Base-by-base conservation (phyloP, 768 basidiomycete genomes). In the Boletus subparvulus region DNA sequence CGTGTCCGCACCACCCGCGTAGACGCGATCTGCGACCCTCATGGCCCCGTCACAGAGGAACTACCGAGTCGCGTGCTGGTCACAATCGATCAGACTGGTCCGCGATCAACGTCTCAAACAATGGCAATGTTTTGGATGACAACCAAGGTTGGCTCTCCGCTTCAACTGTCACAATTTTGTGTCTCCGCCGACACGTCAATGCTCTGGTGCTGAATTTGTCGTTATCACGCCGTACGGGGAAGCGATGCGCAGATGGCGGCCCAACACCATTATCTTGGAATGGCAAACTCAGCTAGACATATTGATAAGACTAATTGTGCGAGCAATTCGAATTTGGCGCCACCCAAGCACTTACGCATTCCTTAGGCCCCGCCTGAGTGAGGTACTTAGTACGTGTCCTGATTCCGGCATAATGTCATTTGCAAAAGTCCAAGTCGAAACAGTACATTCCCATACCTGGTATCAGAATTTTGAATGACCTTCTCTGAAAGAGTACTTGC, bases 111-210 rank as follows among this genome's bases (percentile, higher is more conserved):
- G 30, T 51, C 32, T 53, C 35, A 21, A 37, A 33, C 21, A 21
- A 21, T 21, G 21, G 2, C 47, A 48, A 48, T 43, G 40, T 43
- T 36, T 44, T 37, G 16, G 24, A 39, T 37, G 30, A 19, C 50
- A 30, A 37, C 19, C 0, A 55, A 55, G 21, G 55, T 55, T 55
- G 35, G 19, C 30, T 54, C 55, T 56, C 55, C 55, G 42, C 33
- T 37, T 10, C 32, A 35, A 12, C 35, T 26, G 48, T 45, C 48
- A 28, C 17, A n/a, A 2, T 32, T 32, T 32, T 32, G 28, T 14
- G n/a, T 3, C 36, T 42, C 48, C 48, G 36, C 48, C 48, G 35
- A 48, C 12, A 30, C 28, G 7, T 30, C 28, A 30, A 30, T 7
- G 30, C 10, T 30, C 11, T 14, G 35, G 6, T 36, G 35, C 35